Evolutionary conservation across 345 rosid genomes (phyloP).

Genomic region (Eucalyptus albens): DNA sequence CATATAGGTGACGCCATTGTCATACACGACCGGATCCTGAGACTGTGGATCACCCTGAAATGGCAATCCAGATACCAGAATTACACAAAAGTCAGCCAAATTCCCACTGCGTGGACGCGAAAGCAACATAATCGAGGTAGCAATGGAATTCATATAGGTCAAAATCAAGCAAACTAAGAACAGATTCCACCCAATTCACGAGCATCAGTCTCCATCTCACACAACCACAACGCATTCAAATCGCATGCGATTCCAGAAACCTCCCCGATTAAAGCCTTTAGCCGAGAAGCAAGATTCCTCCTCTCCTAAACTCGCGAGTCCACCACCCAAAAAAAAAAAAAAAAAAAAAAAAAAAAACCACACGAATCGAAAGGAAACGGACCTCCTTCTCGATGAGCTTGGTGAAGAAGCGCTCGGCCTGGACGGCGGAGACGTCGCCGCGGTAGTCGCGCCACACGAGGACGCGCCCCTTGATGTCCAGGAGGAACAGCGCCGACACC

Average conservation of each 20-base stretch:
- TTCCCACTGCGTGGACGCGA: neutral
- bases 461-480: constrained; percentile 91
- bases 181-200: neutral
- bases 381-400: constrained; percentile 96
- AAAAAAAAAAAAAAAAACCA: too few relatives aligned
- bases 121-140: neutral
- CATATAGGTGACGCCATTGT: constrained; percentile 89
- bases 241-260: neutral
- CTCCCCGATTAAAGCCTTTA: neutral
- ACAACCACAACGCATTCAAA: neutral
- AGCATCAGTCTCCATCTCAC: neutral
- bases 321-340: neutral
- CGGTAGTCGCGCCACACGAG: constrained; percentile 97
- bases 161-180: neutral
- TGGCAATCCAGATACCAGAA: neutral
- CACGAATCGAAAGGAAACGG: neutral
- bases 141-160: neutral
- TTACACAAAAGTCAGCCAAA: neutral
- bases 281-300: neutral
- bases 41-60: constrained; percentile 91
- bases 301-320: neutral
- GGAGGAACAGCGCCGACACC: constrained; percentile 84
- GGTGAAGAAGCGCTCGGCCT: constrained; percentile 92
- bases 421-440: constrained; percentile 77
- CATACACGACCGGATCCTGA: constrained; percentile 96